These are phyloP conservation scores for Aspergillus sparsus DNA, from an alignment of 495 filamentous ascomycete genomes.

Conservation along the genomic window DNA sequence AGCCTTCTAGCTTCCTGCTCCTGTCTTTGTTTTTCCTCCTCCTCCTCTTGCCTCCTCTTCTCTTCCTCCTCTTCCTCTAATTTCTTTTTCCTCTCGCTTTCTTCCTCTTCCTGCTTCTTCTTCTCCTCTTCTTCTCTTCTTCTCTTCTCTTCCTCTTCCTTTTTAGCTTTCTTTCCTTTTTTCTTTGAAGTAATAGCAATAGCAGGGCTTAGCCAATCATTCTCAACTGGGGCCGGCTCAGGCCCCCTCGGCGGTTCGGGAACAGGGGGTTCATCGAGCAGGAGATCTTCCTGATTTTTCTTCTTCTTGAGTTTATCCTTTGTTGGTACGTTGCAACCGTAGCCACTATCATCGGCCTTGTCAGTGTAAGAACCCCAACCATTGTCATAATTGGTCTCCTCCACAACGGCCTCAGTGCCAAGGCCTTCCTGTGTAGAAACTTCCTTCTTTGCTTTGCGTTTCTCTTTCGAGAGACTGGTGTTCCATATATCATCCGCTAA, in stretches of 20 bases:
- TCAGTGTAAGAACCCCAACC: constrained; percentile 14
- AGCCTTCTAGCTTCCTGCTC: constrained; percentile 22
- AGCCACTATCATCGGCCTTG: constrained; percentile 30
- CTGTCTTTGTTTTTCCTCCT: constrained; percentile 28
- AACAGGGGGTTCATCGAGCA: constrained; percentile 19
- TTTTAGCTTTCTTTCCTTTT: constrained; percentile 42
- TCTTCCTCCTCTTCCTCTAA: constrained; percentile 22
- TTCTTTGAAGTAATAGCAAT: constrained; percentile 41
- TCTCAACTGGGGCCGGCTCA: constrained; percentile 30
- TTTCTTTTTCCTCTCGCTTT: constrained; percentile 25
- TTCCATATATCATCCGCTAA: constrained; percentile 20
- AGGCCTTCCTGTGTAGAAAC: constrained; percentile 23
- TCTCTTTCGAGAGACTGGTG: constrained; percentile 29
- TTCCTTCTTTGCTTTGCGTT: constrained; percentile 39
- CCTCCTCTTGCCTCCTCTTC: constrained; percentile 37
- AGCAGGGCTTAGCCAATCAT: constrained; percentile 31
- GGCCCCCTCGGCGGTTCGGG: constrained; percentile 14
- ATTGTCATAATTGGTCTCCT: constrained; percentile 17
- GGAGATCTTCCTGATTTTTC: constrained; percentile 34
- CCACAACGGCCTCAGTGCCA: constrained; percentile 23
- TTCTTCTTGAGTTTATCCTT: constrained; percentile 46
- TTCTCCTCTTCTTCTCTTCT: constrained; percentile 28
- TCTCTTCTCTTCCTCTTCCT: constrained; percentile 23
- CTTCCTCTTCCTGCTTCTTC: constrained; percentile 21
- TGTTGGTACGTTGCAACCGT: constrained; percentile 34